Percentiles rank a stretch among this genome's conserved stretches.
phyloP scores from a whole-genome alignment of 2,329 filamentous ascomycete species.

The Talaromyces sp. region DNA sequence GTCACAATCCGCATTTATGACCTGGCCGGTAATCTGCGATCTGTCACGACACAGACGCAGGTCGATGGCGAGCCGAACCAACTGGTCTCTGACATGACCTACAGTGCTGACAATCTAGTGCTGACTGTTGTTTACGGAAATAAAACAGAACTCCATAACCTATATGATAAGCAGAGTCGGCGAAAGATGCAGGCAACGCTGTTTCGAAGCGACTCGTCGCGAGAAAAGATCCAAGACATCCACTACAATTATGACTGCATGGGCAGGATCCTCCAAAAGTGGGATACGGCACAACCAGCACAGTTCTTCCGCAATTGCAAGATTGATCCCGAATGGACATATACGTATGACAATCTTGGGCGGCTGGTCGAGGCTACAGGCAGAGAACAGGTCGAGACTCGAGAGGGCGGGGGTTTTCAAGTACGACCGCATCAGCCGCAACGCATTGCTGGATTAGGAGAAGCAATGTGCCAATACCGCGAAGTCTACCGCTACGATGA shows the following conservation, averaged over 20 bases:
- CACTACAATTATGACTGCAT: slow-evolving; percentile 14
- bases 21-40: neutral
- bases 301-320: neutral
- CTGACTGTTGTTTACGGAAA: neutral
- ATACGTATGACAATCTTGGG: slow-evolving; percentile 19
- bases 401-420: neutral
- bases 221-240: slow-evolving; percentile 2
- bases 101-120: too few relatives aligned
- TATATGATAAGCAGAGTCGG: neutral
- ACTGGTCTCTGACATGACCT: too few relatives aligned
- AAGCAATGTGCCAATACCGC: slow-evolving; percentile 12
- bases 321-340: slow-evolving; percentile 9
- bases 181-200: neutral
- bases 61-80: too few relatives aligned
- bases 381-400: slow-evolving; percentile 17
- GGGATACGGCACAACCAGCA: neutral
- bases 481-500: slow-evolving; percentile 19
- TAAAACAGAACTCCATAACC: neutral
- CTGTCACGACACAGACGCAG: neutral
- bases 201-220: neutral
- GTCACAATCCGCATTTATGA: neutral
- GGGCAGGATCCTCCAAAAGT: neutral
- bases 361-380: slow-evolving; percentile 20
- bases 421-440: neutral
- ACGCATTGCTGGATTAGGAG: neutral